Evolutionary conservation across 805 yeast genomes (phyloP).

Genomic region (Pichia paraexigua): DNA sequence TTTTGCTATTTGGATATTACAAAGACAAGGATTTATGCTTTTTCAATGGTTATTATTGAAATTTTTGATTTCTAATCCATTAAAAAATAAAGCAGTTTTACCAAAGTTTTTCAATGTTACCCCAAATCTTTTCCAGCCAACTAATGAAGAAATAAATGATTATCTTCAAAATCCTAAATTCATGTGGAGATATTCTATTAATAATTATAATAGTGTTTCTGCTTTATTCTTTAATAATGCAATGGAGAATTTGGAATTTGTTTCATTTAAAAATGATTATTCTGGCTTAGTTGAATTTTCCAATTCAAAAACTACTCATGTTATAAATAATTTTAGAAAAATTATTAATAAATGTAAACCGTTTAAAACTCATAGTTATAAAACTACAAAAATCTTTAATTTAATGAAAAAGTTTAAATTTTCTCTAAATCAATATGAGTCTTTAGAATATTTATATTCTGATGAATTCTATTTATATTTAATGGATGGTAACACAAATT

Average conservation of each 20-base stretch:
- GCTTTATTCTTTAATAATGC: neutral
- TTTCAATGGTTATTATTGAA: neutral
- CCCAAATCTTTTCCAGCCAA: neutral
- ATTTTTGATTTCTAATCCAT: neutral
- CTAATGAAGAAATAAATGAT: neutral
- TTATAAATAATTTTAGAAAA: no score
- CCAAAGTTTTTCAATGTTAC: neutral
- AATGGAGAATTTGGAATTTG: neutral
- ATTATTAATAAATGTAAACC: no score
- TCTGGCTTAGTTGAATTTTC: neutral
- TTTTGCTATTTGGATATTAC: neutral
- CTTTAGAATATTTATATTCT: neutral
- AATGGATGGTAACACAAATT: neutral
- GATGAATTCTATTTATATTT: neutral
- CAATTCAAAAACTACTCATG: neutral
- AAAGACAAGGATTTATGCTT: neutral
- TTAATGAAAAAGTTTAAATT: no score
- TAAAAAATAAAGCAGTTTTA: neutral
- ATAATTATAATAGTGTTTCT: neutral
- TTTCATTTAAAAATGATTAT: neutral
- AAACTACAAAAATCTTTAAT: neutral
- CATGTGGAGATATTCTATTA: neutral
- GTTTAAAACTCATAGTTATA: neutral
- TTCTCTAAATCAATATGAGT: neutral
- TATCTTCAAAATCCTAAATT: neutral